phyloP scores from a whole-genome alignment of 257 asterid species.

The Petunia secreta region DNA sequence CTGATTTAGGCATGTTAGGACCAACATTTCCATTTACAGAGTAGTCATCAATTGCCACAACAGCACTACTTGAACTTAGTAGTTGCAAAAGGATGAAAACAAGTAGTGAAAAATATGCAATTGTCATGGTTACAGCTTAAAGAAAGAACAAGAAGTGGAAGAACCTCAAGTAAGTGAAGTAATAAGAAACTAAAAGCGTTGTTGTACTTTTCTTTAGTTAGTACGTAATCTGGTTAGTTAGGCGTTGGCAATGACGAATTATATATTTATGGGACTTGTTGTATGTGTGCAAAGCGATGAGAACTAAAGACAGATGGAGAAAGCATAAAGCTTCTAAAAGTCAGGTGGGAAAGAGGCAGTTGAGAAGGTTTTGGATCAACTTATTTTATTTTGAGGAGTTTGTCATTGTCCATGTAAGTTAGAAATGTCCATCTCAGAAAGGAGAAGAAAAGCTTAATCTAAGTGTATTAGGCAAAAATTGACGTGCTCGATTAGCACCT shows the following conservation, averaged over 20 bases:
- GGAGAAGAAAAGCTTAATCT: too few species aligned
- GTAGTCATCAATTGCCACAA: not conserved
- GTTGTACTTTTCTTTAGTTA: not conserved
- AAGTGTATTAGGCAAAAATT: too few species aligned
- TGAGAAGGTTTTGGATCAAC: conserved; percentile 6
- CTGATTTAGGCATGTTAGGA: conserved; percentile 39
- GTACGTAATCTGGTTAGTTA: not conserved
- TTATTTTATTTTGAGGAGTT: too few species aligned
- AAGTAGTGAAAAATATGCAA: not conserved
- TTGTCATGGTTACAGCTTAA: not conserved
- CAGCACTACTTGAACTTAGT: conserved; percentile 5
- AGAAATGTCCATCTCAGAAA: not conserved
- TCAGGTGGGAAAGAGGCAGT: conserved; percentile 9
- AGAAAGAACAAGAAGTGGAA: not conserved
- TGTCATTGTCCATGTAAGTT: not conserved
- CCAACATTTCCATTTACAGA: not conserved
- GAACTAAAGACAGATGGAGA: not conserved
- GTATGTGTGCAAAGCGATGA: not conserved
- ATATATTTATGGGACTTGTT: not conserved
- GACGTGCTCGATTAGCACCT: too few species aligned
- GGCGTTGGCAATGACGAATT: not conserved
- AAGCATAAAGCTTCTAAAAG: not conserved
- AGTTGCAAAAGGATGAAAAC: not conserved
- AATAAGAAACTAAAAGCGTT: not conserved
- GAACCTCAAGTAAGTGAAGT: not conserved